A percentile compares a stretch with the other conserved stretches of the same genome.
Evolutionary conservation across 176 grass and related monocot genomes (phyloP).

Genomic region (Urochloa ruziziensis): DNA sequence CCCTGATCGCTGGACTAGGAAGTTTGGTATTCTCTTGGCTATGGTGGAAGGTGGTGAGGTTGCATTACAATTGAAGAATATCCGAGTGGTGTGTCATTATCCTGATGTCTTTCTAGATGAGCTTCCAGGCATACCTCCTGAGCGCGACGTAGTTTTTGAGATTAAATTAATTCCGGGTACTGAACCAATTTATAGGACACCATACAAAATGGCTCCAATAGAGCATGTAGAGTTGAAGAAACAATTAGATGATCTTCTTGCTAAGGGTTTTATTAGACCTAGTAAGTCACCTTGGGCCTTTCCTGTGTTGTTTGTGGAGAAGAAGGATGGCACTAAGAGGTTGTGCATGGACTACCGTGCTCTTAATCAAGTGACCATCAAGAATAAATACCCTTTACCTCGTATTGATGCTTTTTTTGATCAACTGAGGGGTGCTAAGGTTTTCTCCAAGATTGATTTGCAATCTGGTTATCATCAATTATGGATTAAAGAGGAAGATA

Average conservation of each 20-base stretch:
- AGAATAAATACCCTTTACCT: not conserved
- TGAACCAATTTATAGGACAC: not conserved
- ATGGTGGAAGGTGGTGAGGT: not conserved
- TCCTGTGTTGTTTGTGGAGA: not conserved
- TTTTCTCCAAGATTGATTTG: not conserved
- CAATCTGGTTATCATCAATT: not conserved
- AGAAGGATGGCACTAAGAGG: not conserved
- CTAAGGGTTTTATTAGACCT: not conserved
- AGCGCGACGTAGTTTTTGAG: not conserved
- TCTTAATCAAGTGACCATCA: not conserved
- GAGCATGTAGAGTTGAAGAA: constrained; percentile 4
- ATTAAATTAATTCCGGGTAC: not conserved
- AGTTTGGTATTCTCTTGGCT: not conserved
- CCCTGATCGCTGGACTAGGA: not conserved
- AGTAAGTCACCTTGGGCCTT: not conserved
- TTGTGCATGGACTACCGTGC: not conserved
- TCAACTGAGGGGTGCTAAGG: not conserved
- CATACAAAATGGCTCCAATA: not conserved
- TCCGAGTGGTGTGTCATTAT: not conserved
- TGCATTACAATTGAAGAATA: not conserved
- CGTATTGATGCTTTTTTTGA: not conserved
- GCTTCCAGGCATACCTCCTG: not conserved
- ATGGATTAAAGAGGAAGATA: not conserved
- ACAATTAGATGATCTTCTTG: not conserved
- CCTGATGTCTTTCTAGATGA: not conserved